A percentile compares a stretch with the other conserved stretches of the same genome.
Conservation (phyloP, 2,329 filamentous ascomycete species). For the Alternaria tenuissima region DNA sequence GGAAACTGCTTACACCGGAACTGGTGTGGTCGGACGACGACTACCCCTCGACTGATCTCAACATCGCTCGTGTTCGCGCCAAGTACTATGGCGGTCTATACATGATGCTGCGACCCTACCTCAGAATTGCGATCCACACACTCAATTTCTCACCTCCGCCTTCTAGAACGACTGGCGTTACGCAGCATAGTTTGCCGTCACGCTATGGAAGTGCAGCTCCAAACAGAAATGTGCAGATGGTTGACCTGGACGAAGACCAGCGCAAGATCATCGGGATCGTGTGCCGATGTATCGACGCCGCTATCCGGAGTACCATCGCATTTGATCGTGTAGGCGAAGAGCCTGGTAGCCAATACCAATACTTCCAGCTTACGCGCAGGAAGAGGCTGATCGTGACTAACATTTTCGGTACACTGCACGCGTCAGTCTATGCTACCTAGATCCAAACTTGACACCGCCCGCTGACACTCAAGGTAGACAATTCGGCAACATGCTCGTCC, state of each 20-base stretch:
- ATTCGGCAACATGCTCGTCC: conserved; percentile 95
- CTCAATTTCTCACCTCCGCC: conserved; percentile 51
- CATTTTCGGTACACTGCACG: conserved; percentile 89
- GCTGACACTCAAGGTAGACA: conserved; percentile 66
- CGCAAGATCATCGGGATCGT: conserved; percentile 36
- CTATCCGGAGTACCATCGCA: conserved; percentile 84
- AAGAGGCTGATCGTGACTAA: conserved; percentile 88
- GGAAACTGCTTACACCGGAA: conserved; percentile 55
- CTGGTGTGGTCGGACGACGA: conserved; percentile 74
- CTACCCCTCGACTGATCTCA: conserved; percentile 75
- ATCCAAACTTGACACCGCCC: neutral
- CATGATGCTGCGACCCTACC: conserved; percentile 84
- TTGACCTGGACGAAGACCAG: conserved; percentile 39
- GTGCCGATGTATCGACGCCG: conserved; percentile 59
- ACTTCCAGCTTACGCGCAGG: conserved; percentile 65
- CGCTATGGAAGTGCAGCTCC: conserved; percentile 42
- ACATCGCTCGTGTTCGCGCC: conserved; percentile 82
- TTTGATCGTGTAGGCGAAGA: conserved; percentile 69
- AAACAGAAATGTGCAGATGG: conserved; percentile 36
- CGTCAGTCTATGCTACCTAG: conserved; percentile 26
- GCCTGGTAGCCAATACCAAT: conserved; percentile 32
- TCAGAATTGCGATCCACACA: conserved; percentile 67
- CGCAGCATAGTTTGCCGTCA: conserved; percentile 61
- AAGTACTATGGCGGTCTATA: conserved; percentile 95
- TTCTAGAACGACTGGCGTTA: conserved; percentile 16